Conservation (phyloP, 129 eudicot genomes). For the Gnaphalium uliginosum region DNA sequence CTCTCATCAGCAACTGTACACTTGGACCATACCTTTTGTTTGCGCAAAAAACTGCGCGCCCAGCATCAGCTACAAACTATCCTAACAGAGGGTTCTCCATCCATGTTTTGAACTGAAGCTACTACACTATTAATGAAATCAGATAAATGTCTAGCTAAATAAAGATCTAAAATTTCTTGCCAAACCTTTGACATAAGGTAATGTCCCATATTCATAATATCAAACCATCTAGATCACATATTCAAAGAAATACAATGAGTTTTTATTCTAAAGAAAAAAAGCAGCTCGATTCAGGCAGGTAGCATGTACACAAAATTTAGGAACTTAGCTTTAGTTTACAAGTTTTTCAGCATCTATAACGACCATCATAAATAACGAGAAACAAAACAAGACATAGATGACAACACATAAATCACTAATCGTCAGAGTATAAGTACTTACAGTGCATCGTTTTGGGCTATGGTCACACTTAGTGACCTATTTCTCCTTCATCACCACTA, state of each 20-base stretch:
- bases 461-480: neutral
- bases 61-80: neutral
- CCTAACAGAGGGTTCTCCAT: neutral
- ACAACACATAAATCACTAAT: neutral
- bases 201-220: neutral
- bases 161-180: neutral
- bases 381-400: neutral
- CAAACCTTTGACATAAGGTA: neutral
- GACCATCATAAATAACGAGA: slow-evolving; percentile 7
- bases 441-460: neutral
- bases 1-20: neutral
- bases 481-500: slow-evolving; percentile 55
- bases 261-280: neutral
- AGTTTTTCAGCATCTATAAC: neutral
- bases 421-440: slow-evolving; percentile 1
- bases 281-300: neutral
- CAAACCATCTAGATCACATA: neutral
- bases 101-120: neutral
- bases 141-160: no score
- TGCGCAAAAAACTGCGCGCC: neutral
- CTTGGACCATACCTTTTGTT: no score
- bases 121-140: no score
- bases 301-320: slow-evolving; percentile 7
- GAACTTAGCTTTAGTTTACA: slow-evolving; percentile 4
- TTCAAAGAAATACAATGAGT: neutral